Evolutionary conservation across 306 rosid genomes (phyloP), one percentile per base, ranked within the genome.

Genomic region (Fragaria iinumae): DNA sequence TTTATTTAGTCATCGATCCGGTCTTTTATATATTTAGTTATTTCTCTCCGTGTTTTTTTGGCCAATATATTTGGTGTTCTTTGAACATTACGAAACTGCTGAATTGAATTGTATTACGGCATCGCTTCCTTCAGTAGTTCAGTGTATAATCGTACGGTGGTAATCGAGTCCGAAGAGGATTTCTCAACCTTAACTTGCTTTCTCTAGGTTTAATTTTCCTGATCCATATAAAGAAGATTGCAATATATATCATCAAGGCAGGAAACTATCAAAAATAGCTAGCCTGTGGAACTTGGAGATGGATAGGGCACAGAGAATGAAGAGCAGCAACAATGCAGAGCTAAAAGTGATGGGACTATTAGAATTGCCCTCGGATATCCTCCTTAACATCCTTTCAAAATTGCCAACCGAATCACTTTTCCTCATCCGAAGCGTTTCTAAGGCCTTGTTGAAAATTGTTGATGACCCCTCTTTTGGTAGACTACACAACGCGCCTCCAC

Each of bases 1-100:
- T 79, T 74, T 13, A 62, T 62, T 62, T 12, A 62, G 27, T 11
- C 14, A n/a, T 29, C 32, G 32, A 29, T 63, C 53, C 70, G 80
- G 81, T 63, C 65, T 78, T 59, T 78, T 59, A 44, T 23, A 68
- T 39, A 23, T 64, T 50, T 81, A 75, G 38, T 78, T 78, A 55
- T 62, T 72, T 79, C 2, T 50, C 29, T 16, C 41, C 27, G 6
- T 6, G 6, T 6, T 5, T 4, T 20, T 62, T 45, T 8, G 16
- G 1, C 32, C 25, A 62, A 63, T 34, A 57, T 67, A 44, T 80
- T 65, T 60, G 70, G 44, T 74, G 13, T 39, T 73, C 25, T 3
- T 48, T 57, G 13, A 59, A 74, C 39, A 17, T 13, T 10, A 16
- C 11, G 3, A 66, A 66, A 66, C 21, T 66, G 48, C 70, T 34